Percentiles rank a stretch among this genome's conserved stretches.
phyloP scores from a whole-genome alignment of 177 flowering plant species.

The Vitis hybrid region DNA sequence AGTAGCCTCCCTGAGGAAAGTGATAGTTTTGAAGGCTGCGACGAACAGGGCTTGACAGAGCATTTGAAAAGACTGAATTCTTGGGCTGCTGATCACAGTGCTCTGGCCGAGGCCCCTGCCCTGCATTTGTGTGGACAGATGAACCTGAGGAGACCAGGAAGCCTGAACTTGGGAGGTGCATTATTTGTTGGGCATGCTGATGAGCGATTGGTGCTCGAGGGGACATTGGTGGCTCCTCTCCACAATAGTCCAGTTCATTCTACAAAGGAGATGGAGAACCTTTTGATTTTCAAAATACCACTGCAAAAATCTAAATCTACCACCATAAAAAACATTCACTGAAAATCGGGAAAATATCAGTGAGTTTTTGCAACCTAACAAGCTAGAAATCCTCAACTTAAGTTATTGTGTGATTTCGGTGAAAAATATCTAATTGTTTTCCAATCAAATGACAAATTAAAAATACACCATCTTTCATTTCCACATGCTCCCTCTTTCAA shows the following conservation, averaged over 20 bases:
- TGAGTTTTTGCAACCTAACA: too few species aligned
- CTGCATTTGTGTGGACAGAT: conserved; percentile 33
- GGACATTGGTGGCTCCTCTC: conserved; percentile 60
- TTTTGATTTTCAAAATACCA: background rate
- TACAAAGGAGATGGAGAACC: conserved; percentile 20
- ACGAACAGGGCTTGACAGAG: conserved; percentile 79
- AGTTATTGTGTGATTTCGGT: too few species aligned
- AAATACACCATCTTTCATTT: too few species aligned
- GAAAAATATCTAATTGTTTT: too few species aligned
- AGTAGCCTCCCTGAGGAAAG: conserved; percentile 48
- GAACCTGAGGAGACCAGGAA: conserved; percentile 44
- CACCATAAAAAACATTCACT: too few species aligned
- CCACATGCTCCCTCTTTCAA: too few species aligned
- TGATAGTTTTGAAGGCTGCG: conserved; percentile 74
- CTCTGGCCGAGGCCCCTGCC: conserved; percentile 44
- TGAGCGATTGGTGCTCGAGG: conserved; percentile 44
- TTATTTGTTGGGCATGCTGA: conserved; percentile 38
- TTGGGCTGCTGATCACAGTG: conserved; percentile 51
- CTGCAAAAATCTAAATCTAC: too few species aligned
- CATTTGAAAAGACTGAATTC: conserved; percentile 67
- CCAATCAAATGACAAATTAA: too few species aligned
- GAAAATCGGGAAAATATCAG: too few species aligned
- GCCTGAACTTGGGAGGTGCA: conserved; percentile 31
- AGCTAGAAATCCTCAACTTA: too few species aligned
- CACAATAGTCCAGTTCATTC: conserved; percentile 64